Evolutionary conservation across 2,329 filamentous ascomycete genomes (phyloP).

Genomic region (Diaporthe vexans): DNA sequence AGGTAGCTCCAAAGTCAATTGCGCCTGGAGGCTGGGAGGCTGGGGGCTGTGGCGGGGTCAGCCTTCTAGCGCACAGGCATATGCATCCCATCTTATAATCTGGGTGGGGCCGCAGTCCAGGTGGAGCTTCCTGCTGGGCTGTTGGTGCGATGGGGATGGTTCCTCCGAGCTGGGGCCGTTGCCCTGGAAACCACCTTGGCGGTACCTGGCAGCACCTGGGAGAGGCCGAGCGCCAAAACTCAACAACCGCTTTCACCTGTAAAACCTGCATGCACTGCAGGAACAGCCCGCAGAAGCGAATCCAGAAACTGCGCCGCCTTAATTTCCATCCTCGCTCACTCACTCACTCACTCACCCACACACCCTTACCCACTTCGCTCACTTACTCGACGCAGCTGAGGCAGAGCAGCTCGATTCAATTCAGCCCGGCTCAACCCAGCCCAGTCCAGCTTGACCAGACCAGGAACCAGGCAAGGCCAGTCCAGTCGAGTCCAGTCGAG

Average conservation of each 20-base stretch:
- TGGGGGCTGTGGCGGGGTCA: conserved; percentile 17
- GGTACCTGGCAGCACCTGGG: conserved; percentile 12
- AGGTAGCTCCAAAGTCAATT: conserved; percentile 28
- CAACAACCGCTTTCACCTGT: background rate
- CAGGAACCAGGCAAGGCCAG: background rate
- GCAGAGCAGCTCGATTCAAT: background rate
- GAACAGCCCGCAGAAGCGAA: conserved; percentile 29
- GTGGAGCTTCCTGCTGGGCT: conserved; percentile 5
- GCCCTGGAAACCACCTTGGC: conserved; percentile 25
- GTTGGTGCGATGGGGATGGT: conserved; percentile 14
- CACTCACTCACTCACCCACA: conserved; percentile 4
- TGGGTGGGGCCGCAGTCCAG: background rate
- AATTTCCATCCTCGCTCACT: conserved; percentile 29
- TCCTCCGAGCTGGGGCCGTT: conserved; percentile 16
- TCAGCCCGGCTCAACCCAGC: background rate
- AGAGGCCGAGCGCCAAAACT: conserved; percentile 3
- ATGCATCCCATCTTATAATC: conserved; percentile 11
- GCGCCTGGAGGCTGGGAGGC: conserved; percentile 8
- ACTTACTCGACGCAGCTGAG: conserved; percentile 14
- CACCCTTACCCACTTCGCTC: background rate
- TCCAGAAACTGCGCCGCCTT: conserved; percentile 30
- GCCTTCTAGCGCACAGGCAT: conserved; percentile 30
- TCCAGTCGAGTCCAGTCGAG: background rate
- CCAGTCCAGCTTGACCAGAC: background rate
- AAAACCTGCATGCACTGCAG: conserved; percentile 18